phyloP scores from a whole-genome alignment of 768 basidiomycete genomes.

The Tulasnella sp. region DNA sequence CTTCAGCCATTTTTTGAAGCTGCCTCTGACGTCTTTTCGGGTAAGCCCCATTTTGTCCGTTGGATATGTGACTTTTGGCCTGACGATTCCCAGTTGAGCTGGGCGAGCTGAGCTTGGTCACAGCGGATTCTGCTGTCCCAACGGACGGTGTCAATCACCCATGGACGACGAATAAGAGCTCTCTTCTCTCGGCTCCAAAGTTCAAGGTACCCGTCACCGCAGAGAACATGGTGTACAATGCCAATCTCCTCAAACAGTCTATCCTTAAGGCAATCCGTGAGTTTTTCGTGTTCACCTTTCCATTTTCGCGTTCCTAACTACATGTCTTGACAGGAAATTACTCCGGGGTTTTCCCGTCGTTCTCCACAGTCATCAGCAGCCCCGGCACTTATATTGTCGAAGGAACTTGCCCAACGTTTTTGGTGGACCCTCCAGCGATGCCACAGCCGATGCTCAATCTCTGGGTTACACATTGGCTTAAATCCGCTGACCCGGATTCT shows the following conservation, averaged over 20 bases:
- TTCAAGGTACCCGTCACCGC: neutral
- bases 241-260: neutral
- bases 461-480: neutral
- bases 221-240: neutral
- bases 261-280: neutral
- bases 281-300: neutral
- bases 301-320: too few relatives aligned
- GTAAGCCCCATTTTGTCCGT: neutral
- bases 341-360: neutral
- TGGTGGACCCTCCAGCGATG: neutral
- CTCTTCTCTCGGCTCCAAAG: neutral
- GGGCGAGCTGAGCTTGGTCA: neutral
- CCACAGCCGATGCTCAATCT: neutral
- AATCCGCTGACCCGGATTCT: too few relatives aligned
- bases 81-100: neutral
- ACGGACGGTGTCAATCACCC: neutral
- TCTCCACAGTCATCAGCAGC: neutral
- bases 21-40: neutral
- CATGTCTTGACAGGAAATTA: neutral
- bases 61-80: neutral
- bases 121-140: neutral
- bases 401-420: neutral
- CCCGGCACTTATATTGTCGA: neutral
- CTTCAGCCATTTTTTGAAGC: neutral
- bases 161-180: neutral